Conservation (phyloP, 2,329 filamentous ascomycete genomes). For the Aaosphaeria arxii region DNA sequence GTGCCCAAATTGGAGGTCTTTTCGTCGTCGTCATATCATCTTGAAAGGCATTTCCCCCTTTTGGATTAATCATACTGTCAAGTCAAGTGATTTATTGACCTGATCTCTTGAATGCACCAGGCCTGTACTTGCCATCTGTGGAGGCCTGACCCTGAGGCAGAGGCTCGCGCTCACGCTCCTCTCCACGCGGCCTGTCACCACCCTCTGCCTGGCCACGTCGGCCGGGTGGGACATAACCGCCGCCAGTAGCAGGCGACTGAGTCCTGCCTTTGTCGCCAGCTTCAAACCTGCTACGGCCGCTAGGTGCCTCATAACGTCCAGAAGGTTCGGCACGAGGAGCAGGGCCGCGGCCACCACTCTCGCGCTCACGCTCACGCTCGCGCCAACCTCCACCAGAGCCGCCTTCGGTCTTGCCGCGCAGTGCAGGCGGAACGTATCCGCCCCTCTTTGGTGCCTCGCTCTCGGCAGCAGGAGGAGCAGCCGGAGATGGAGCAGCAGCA, state of each 20-base stretch:
- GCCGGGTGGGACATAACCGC: slow-evolving; percentile 26
- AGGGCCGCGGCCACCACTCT: slow-evolving; percentile 25
- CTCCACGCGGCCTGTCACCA: slow-evolving; percentile 7
- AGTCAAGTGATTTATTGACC: slow-evolving; percentile 3
- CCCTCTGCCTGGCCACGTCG: slow-evolving; percentile 23
- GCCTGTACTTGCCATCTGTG: slow-evolving; percentile 40
- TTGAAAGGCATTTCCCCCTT: no score
- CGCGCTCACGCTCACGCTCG: slow-evolving; percentile 34
- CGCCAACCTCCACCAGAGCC: slow-evolving; percentile 33
- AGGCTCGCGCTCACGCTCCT: slow-evolving; percentile 18
- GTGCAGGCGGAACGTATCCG: slow-evolving; percentile 47
- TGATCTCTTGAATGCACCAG: slow-evolving; percentile 32
- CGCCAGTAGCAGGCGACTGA: slow-evolving; percentile 28
- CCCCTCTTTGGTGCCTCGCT: slow-evolving; percentile 35
- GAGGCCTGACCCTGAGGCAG: slow-evolving; percentile 17
- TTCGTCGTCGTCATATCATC: no score
- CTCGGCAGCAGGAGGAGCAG: slow-evolving; percentile 32
- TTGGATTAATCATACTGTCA: no score
- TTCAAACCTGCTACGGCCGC: slow-evolving; percentile 25
- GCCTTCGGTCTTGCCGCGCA: slow-evolving; percentile 30
- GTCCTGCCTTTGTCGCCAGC: slow-evolving; percentile 21
- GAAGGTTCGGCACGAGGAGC: slow-evolving; percentile 25
- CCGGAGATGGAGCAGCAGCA: slow-evolving; percentile 29
- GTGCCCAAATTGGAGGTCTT: no score
- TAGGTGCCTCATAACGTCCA: slow-evolving; percentile 27